Percentiles rank a stretch among this genome's conserved stretches.
These are phyloP conservation scores for Fomitopsis pulvina DNA, from an alignment of 768 basidiomycete species.

Conservation along the genomic window DNA sequence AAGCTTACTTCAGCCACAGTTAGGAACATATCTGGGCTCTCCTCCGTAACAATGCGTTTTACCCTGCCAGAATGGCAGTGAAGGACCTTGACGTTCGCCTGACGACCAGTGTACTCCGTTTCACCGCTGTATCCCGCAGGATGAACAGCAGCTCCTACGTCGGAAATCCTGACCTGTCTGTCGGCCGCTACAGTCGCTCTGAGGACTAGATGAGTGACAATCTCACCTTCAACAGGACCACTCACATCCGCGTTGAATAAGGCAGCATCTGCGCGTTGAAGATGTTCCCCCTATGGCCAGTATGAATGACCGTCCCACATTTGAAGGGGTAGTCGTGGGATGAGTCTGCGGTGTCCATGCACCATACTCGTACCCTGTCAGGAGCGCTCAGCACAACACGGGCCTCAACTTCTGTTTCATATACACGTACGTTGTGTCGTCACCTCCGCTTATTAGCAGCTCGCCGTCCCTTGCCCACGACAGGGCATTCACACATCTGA, in stretches of 20 bases:
- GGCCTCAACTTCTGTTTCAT: too few relatives aligned
- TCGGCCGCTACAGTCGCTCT: slow-evolving; percentile 76
- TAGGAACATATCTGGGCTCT: slow-evolving; percentile 69
- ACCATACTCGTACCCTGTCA: slow-evolving; percentile 71
- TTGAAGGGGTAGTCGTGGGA: slow-evolving; percentile 53
- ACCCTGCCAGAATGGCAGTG: slow-evolving; percentile 68
- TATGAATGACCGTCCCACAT: slow-evolving; percentile 62
- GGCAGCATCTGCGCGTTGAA: slow-evolving; percentile 82
- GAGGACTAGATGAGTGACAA: not conserved
- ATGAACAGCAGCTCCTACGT: slow-evolving; percentile 40
- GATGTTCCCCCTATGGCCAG: slow-evolving; percentile 79
- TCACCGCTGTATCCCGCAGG: slow-evolving; percentile 33
- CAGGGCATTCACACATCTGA: slow-evolving; percentile 71
- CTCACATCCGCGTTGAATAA: slow-evolving; percentile 70
- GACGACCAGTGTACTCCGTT: slow-evolving; percentile 35
- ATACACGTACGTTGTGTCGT: slow-evolving; percentile 55
- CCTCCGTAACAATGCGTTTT: slow-evolving; percentile 76
- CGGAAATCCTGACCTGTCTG: slow-evolving; percentile 71
- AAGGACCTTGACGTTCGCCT: slow-evolving; percentile 47
- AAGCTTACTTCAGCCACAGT: slow-evolving; percentile 68
- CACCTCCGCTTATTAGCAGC: slow-evolving; percentile 62
- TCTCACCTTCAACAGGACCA: slow-evolving; percentile 3
- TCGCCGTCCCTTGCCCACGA: slow-evolving; percentile 67
- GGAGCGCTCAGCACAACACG: too few relatives aligned
- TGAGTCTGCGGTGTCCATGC: slow-evolving; percentile 42